A percentile compares a stretch with the other conserved stretches of the same genome.
Conservation (phyloP, 192 early-diverging fungal species). For the Podila epicladia region DNA sequence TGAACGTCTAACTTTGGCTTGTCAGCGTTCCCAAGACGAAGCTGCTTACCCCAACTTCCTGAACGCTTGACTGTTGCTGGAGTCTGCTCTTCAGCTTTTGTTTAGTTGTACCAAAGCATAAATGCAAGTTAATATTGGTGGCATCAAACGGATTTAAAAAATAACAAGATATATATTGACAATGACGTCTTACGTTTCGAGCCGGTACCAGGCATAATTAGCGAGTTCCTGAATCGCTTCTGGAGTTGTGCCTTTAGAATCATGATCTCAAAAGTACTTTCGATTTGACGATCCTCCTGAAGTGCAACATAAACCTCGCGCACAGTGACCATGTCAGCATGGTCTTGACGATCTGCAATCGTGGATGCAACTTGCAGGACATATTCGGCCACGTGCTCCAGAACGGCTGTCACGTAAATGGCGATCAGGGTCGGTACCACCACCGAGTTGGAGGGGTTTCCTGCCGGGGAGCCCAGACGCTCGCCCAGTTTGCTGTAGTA, state of each 20-base stretch:
- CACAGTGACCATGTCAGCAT: conserved; percentile 62
- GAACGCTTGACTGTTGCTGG: conserved; percentile 50
- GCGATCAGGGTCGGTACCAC: conserved; percentile 58
- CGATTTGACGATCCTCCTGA: conserved; percentile 63
- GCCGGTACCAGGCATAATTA: conserved; percentile 49
- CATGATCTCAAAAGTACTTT: conserved; percentile 58
- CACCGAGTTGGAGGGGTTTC: conserved; percentile 38
- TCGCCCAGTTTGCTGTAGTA: conserved; percentile 65
- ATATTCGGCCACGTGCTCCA: conserved; percentile 70
- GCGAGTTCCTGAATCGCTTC: conserved; percentile 49
- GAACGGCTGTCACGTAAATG: conserved; percentile 67
- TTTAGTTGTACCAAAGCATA: background rate
- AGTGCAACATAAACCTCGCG: conserved; percentile 63
- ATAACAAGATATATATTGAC: background rate
- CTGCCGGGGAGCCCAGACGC: conserved; percentile 38
- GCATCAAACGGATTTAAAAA: background rate
- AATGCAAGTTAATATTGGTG: background rate
- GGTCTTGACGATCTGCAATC: conserved; percentile 55
- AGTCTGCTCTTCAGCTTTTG: conserved; percentile 28
- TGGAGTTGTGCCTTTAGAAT: conserved; percentile 59
- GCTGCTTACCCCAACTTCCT: conserved; percentile 51
- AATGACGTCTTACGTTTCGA: conserved; percentile 18
- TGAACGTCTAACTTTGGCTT: conserved; percentile 44
- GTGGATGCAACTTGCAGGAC: conserved; percentile 58
- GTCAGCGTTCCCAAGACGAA: conserved; percentile 43